Base-by-base conservation (phyloP, 2,329 filamentous ascomycete genomes). In the Arthrobotrys megalospora region DNA sequence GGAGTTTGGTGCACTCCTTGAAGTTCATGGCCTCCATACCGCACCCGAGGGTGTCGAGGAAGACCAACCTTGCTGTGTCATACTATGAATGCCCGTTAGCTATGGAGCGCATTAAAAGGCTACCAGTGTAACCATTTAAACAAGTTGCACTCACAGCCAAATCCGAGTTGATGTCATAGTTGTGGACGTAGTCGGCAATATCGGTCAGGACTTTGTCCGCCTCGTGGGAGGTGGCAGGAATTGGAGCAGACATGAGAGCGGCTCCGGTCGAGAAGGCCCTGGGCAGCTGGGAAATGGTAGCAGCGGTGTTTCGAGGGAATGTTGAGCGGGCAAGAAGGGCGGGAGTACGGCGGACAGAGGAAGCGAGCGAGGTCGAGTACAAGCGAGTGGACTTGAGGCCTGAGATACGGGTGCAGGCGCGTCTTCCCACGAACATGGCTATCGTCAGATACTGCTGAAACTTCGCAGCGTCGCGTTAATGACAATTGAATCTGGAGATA, bases 1-100 rank as follows among this genome's bases (percentile, higher is more conserved):
- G 91, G 76, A 98, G 90, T 87, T 97, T 97, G 80, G 92, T 90
- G 89, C 96, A 98, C 86, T 97, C 93, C 85, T 94, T 93, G 88
- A 99, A 99, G 82, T 92, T 91, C 83, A 99, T 89, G 81, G 93
- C 96, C 87, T 98, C 94, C 80, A 99, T 91, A 84, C 96, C 96
- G 85, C 96, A 99, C 83, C 96, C 96, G 58, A 99, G 89, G 70
- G 96, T 98, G 85, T 99, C 96, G 83, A 98, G 90, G 85, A 99
- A 94, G 82, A 98, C 94, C 87, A 94, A 95, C 86, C 96, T 92
- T 80, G 96, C 96, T 60, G 96, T 99, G 85, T 99, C 96, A 84
- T 92, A 96, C 93, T 96, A 81, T 80, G 47, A 48, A 60, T n/a
- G n/a, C 8, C 55, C 63, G 21, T 71, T 80, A 81, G 79, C 32